Conservation (phyloP, 768 basidiomycete genomes). For the Suillus sp. region DNA sequence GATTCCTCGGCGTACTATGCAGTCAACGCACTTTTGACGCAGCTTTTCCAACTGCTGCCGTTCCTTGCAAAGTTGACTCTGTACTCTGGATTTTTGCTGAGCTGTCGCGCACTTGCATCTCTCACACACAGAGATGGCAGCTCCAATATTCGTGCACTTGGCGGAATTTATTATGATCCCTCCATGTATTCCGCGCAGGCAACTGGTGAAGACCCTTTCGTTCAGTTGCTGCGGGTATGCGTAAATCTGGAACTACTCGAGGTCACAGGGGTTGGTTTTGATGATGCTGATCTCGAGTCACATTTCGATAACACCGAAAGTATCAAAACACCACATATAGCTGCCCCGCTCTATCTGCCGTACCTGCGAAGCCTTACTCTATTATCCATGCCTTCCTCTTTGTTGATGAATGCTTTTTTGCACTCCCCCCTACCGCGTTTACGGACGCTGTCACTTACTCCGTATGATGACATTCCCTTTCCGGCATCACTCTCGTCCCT, state of each 20-base stretch:
- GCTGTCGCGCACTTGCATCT: constrained; percentile 56
- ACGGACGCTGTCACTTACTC: constrained; percentile 66
- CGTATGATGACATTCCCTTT: constrained; percentile 68
- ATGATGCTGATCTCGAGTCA: constrained; percentile 50
- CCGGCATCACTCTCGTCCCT: constrained; percentile 57
- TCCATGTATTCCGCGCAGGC: constrained; percentile 30
- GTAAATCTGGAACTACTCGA: constrained; percentile 63
- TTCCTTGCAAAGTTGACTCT: constrained; percentile 58
- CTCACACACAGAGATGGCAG: constrained; percentile 55
- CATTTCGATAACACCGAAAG: constrained; percentile 27
- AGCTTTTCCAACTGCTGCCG: constrained; percentile 67
- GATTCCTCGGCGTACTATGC: constrained; percentile 48
- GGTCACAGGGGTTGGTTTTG: constrained; percentile 59
- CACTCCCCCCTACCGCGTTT: constrained; percentile 63
- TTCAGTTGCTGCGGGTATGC: constrained; percentile 57
- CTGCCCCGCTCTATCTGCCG: constrained; percentile 51
- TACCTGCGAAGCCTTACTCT: constrained; percentile 61
- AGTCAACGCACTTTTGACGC: constrained; percentile 64
- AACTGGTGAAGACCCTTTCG: constrained; percentile 53
- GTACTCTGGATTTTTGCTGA: constrained; percentile 59
- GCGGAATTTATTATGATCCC: constrained; percentile 55
- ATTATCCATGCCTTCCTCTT: constrained; percentile 67
- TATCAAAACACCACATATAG: constrained; percentile 26
- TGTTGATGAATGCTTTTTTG: constrained; percentile 61
- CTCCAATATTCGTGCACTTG: constrained; percentile 49